Conservation (phyloP, 1,284 basidiomycete genomes). For the Kwoniella shivajii region DNA sequence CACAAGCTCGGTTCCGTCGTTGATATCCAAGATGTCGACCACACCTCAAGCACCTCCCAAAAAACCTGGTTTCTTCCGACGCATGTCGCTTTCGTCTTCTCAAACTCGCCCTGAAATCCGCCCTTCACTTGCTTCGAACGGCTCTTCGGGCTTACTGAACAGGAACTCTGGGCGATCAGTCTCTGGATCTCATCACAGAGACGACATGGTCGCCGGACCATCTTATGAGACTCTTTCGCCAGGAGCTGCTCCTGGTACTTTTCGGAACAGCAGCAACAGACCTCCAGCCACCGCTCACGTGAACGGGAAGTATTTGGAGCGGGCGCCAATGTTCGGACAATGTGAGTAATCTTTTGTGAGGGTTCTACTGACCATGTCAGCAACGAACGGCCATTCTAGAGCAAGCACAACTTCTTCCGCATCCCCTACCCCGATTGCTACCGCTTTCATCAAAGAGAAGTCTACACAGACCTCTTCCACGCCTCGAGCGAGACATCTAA, state of each 20-base stretch:
- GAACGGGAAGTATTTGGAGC: neutral
- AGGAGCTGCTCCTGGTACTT: slow-evolving; percentile 12
- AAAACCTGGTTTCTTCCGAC: slow-evolving; percentile 28
- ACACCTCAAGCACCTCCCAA: slow-evolving; percentile 9
- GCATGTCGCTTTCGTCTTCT: slow-evolving; percentile 24
- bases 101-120: slow-evolving; percentile 1
- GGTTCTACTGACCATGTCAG: neutral
- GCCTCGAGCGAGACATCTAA: slow-evolving; percentile 2
- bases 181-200: neutral
- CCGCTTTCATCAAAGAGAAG: neutral
- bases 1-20: neutral
- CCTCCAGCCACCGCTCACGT: no score
- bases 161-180: neutral
- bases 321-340: neutral
- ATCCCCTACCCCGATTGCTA: neutral
- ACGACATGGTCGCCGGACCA: slow-evolving; percentile 12
- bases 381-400: neutral
- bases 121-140: neutral
- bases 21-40: neutral
- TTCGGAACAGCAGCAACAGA: neutral
- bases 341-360: no score
- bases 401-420: neutral
- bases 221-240: slow-evolving; percentile 17
- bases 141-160: neutral
- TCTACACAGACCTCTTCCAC: neutral